Evolutionary conservation across 306 rosid species (phyloP), one percentile per base, ranked within the genome.

Genomic region (Sesbania bispinosa): DNA sequence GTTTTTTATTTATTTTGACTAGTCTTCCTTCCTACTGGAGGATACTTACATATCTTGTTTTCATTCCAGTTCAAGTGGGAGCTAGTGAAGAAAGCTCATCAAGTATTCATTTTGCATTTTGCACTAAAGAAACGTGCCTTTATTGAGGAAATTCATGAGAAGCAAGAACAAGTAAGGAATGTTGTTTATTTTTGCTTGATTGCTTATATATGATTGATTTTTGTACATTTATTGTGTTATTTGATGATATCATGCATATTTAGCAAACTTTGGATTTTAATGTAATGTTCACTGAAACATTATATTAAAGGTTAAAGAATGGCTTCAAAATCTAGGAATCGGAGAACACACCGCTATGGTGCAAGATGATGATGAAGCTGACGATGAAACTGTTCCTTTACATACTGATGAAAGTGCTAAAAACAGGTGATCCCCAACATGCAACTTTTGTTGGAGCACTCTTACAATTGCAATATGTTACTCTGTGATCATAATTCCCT

Each of bases 321-420:
- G 99, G 99, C 99, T 95, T 89, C 96, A 89, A 88, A 95, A 92
- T 92, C 99, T 95, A 95, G 99, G 99, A 95, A 91, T 95, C 50
- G 99, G 93, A 79, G 99, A 95, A 57, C 82, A 89, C 63, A 62
- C 81, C 9, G 61, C 87, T 10, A 82, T 89, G 72, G 89, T 59
- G 71, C 99, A 86, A 41, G 98, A 85, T 47, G 96, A 89, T 16
- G 96, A 95, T 16, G 99, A 95, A 74, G 92, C 75, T 8, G 96
- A 91, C 16, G 97, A 95, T 27, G 99, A 89, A 70, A 38, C 88
- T 24, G 83, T 73, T 54, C 72, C 85, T 42, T 18, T 92, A 38
- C 92, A 87, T 62, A 80, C 75, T 9, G 98, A 90, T 19, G 99
- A 86, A 82, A 88, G 88, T 78, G 81, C 83, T 39, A 95, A 80